These are phyloP conservation scores for Fraxinus quadrangulata DNA, from an alignment of 257 asterid species.

Conservation along the genomic window DNA sequence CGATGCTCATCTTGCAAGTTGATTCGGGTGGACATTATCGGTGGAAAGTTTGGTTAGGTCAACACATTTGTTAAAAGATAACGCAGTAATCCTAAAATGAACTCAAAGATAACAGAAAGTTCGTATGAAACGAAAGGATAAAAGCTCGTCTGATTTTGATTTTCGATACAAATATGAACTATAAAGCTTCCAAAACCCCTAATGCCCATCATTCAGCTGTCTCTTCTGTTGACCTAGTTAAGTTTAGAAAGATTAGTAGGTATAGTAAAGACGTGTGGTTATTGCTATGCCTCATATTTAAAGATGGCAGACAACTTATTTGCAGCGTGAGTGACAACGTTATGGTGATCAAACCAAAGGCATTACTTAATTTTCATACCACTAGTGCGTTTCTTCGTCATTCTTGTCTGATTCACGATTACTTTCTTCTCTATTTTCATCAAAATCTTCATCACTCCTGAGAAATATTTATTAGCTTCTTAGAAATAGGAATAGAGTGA, in stretches of 20 bases:
- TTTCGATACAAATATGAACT: conserved; percentile 21
- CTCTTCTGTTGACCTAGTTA: neutral
- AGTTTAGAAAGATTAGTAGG: conserved; percentile 11
- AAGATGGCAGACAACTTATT: conserved; percentile 41
- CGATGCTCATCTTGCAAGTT: conserved; percentile 23
- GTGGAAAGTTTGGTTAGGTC: conserved; percentile 62
- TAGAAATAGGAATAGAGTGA: too few species aligned
- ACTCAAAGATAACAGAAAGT: conserved; percentile 26
- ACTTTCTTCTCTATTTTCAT: too few species aligned
- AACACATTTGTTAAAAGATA: conserved; percentile 58
- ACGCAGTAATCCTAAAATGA: conserved; percentile 46
- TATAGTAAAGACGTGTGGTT: conserved; percentile 32
- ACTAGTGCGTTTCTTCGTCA: too few species aligned
- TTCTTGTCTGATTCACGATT: too few species aligned
- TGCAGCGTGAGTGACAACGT: too few species aligned
- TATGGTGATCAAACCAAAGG: too few species aligned
- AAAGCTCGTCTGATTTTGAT: conserved; percentile 26
- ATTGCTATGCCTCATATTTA: conserved; percentile 28
- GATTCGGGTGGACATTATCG: conserved; percentile 60
- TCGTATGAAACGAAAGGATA: conserved; percentile 26
- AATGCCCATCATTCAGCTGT: neutral
- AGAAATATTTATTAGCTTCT: too few species aligned
- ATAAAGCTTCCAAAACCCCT: neutral
- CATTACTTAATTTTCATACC: too few species aligned
- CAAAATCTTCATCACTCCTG: too few species aligned